Percentiles rank a stretch among this genome's conserved stretches.
phyloP scores from a whole-genome alignment of 2,329 filamentous ascomycete species.

The Nemania diffusa region DNA sequence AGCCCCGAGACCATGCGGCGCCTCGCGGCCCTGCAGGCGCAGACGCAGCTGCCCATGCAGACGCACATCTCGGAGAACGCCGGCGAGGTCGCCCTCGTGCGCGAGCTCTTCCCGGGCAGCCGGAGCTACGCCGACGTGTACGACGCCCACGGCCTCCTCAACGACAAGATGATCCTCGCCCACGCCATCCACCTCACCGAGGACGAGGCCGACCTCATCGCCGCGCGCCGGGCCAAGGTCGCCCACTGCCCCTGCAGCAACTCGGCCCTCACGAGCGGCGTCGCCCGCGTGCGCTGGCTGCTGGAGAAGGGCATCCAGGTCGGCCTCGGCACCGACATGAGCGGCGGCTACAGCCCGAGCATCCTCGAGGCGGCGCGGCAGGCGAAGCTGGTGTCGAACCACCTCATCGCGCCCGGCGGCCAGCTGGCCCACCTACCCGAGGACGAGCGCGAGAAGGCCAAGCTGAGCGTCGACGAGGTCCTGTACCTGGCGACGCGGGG shows the following conservation, averaged over 20 bases:
- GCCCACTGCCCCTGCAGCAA: slow-evolving; percentile 92
- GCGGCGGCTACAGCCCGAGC: slow-evolving; percentile 84
- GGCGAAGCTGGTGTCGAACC: slow-evolving; percentile 80
- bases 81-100: slow-evolving; percentile 77
- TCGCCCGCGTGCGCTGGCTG: slow-evolving; percentile 78
- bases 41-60: slow-evolving; percentile 76
- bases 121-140: slow-evolving; percentile 81
- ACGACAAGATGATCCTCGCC: slow-evolving; percentile 79
- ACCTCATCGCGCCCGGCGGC: slow-evolving; percentile 67
- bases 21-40: slow-evolving; percentile 72
- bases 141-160: slow-evolving; percentile 76
- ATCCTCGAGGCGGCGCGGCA: slow-evolving; percentile 76
- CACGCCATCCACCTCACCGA: slow-evolving; percentile 82
- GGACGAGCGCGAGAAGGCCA: slow-evolving; percentile 59
- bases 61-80: slow-evolving; percentile 91
- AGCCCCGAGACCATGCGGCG: slow-evolving; percentile 67
- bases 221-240: slow-evolving; percentile 70
- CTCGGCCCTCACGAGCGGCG: slow-evolving; percentile 80
- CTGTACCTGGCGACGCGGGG: slow-evolving; percentile 89
- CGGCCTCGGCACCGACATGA: slow-evolving; percentile 90
- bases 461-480: slow-evolving; percentile 85
- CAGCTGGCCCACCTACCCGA: slow-evolving; percentile 31
- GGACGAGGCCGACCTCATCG: slow-evolving; percentile 73
- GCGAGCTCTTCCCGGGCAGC: slow-evolving; percentile 72
- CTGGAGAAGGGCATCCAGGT: slow-evolving; percentile 80